phyloP scores from a whole-genome alignment of 148 eudicot genomes.

The Cornus florida region DNA sequence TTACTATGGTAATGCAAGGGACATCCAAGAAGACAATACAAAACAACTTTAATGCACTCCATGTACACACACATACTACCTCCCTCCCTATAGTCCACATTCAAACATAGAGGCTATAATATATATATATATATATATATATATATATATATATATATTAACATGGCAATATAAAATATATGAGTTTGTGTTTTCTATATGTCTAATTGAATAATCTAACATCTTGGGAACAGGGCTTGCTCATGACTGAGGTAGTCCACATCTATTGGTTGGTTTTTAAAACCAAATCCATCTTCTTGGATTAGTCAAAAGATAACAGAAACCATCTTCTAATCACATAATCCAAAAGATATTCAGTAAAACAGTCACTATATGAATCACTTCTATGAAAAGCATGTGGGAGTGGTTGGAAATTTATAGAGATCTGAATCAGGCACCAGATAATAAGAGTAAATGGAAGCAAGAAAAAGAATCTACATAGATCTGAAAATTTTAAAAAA shows the following conservation, averaged over 20 bases:
- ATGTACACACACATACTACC: background rate
- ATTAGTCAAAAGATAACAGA: slow-evolving; percentile 20
- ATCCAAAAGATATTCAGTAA: background rate
- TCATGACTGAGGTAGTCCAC: slow-evolving; percentile 12
- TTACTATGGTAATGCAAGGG: slow-evolving; percentile 7
- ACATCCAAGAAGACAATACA: slow-evolving; percentile 19
- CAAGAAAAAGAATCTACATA: slow-evolving; percentile 7
- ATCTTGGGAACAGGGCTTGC: background rate
- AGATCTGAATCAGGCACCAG: background rate
- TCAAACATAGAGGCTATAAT: too few species aligned
- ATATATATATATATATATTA: too few species aligned
- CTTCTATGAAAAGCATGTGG: slow-evolving; percentile 24
- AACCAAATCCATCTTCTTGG: slow-evolving; percentile 19
- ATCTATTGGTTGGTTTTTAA: background rate
- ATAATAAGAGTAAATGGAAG: background rate
- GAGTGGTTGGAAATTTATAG: slow-evolving; percentile 18
- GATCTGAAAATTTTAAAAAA: slow-evolving; percentile 21
- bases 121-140: too few species aligned
- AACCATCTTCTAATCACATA: slow-evolving; percentile 6
- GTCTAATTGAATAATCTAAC: background rate
- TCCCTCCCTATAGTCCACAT: background rate
- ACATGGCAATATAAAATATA: background rate
- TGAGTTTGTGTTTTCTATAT: background rate
- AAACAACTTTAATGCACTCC: slow-evolving; percentile 5
- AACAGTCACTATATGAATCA: background rate